Base-by-base conservation (phyloP, 2,329 filamentous ascomycete genomes). In the Colletotrichum australisinense region DNA sequence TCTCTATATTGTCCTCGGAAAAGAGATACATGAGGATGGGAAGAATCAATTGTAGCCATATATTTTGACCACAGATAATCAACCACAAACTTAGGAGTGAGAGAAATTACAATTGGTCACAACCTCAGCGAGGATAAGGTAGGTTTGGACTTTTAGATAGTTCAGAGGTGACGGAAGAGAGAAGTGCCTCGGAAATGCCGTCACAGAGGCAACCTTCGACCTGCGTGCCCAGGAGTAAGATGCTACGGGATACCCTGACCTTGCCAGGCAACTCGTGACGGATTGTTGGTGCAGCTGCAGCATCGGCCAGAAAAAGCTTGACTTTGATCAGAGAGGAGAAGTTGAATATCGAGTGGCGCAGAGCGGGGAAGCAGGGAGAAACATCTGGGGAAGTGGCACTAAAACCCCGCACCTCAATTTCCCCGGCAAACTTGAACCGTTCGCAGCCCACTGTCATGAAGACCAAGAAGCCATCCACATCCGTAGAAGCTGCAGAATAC, bases 381-480 rank as follows among this genome's bases (percentile, higher is more conserved):
- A 59, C 57, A 73, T 74, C 72, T 64, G 72, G 72, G 72, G 72
- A 72, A 74, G 63, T 52, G 30, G 68, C 67, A 73, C 73, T 73
- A 74, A 73, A 68, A 68, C 73, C 69, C 69, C 69, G 72, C 72
- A 72, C 53, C 70, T 66, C 26, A 53, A 72, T 59, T 59, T 59
- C 66, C 59, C 66, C 69, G 64, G 63, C 66, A 68, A 69, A 59
- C 68, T 56, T 22, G 49, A 57, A 38, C 62, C 52, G 26, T 55
- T 53, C 56, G 11, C 63, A 49, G 35, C 30, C 22, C 11, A 53
- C 8, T 4, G 16, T 56, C 6, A 22, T 28, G 12, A 26, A 28
- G 53, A 22, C 26, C 24, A 24, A 11, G 38, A 38, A 38, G 28
- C 49, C 55, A 19, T 59, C 9, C 35, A 19, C 32, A 38, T 4